These are phyloP conservation scores for Chlorophyllum brunneum DNA, from an alignment of 768 basidiomycete species.

Conservation along the genomic window DNA sequence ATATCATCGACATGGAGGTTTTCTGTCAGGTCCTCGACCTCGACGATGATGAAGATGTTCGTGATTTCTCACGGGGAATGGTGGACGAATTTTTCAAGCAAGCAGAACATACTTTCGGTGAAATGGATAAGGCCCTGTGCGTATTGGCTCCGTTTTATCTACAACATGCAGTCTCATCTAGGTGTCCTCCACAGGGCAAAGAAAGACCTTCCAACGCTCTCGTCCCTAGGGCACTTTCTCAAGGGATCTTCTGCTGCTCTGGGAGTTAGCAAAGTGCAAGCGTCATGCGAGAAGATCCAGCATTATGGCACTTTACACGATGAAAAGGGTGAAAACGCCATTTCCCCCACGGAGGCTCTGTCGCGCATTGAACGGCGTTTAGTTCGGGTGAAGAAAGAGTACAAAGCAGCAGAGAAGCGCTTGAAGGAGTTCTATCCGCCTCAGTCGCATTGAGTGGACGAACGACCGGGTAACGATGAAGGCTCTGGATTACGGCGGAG, in stretches of 20 bases:
- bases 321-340: conserved; percentile 40
- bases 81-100: conserved; percentile 79
- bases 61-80: conserved; percentile 77
- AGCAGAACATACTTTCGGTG: conserved; percentile 66
- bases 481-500: conserved; percentile 1
- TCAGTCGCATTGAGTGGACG: not conserved
- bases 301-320: conserved; percentile 73
- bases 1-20: conserved; percentile 71
- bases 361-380: conserved; percentile 55
- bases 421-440: conserved; percentile 45
- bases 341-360: conserved; percentile 49
- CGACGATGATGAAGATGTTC: conserved; percentile 76
- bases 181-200: conserved; percentile 34
- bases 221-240: conserved; percentile 85
- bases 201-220: conserved; percentile 63
- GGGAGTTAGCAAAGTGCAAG: conserved; percentile 78
- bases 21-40: conserved; percentile 89
- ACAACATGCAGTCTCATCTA: conserved; percentile 6
- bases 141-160: conserved; percentile 31
- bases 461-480: not conserved
- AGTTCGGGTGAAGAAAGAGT: conserved; percentile 59
- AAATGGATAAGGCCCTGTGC: conserved; percentile 80
- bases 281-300: conserved; percentile 88
- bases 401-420: conserved; percentile 63
- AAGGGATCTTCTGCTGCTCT: conserved; percentile 97